Base-by-base conservation (phyloP, 2,329 filamentous ascomycete species). In the Cladophialophora immunda region DNA sequence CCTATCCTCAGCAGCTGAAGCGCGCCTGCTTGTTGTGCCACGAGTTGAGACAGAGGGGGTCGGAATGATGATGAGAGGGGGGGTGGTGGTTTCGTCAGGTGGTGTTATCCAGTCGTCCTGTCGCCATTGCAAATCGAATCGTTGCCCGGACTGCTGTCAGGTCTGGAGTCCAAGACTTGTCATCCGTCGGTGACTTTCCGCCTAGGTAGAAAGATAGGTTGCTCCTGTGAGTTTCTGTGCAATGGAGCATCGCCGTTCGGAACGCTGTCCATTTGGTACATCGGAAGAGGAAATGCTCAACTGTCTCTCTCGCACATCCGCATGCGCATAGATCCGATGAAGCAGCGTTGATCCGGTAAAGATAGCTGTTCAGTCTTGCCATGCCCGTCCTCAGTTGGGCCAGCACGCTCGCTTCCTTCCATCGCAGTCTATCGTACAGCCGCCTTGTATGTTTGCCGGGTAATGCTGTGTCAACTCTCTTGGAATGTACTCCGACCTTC, bases 1-100 rank as follows among this genome's bases (percentile, higher is more conserved):
- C 73, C 75, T 76, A 76, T 76, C 62, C 57, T 76, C 73, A 65
- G 73, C 72, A 76, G 73, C 73, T 76, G 73, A 77, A 77, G 75
- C 73, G 71, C 72, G 72, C 73, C 75, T 71, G 75, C 72, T 68
- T 50, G n/a, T 73, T 9, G 41, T 70, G 60, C 62, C 72, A 76
- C 70, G 58, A 75, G 74, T 62, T 47, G 59, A 27, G 27, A 38
- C 38, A 36, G 22, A 62, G 19, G 45, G 59, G 27, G 13, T 38
- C 59, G 47, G 59, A 62, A 62, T 62, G 30, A 53, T 62, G 59
- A n/a, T 62, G 59, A 62, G 68, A 73, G n/a, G 63, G 65, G 71
- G 62, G 66, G 68, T 71, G 62, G 62, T 50, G 62, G 68, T 68
- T 69, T 68, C 60, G 41, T 67, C 62, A 66, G 59, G 47, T 38